These are phyloP conservation scores for Sungouiella thailandica DNA, from an alignment of 805 yeast species.

Conservation along the genomic window DNA sequence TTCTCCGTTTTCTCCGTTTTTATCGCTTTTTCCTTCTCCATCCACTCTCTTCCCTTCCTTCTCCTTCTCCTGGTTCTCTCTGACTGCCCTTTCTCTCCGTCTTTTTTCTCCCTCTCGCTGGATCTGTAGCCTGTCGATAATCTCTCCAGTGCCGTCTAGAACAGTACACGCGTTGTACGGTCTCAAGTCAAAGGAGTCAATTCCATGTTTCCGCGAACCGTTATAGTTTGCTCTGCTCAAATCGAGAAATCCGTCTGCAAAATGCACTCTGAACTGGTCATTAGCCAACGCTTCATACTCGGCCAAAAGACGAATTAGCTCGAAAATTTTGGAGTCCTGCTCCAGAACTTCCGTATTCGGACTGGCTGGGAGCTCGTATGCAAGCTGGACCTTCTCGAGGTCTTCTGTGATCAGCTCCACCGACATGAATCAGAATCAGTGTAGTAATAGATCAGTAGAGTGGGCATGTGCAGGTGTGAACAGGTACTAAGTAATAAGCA, in stretches of 20 bases:
- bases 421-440: no score
- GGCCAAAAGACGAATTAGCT: conserved; percentile 27
- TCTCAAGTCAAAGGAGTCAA: conserved; percentile 38
- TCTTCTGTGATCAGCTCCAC: not conserved
- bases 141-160: conserved; percentile 9
- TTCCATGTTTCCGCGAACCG: conserved; percentile 30
- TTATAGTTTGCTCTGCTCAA: conserved; percentile 45
- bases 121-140: conserved; percentile 8
- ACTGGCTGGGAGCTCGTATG: not conserved
- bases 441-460: no score
- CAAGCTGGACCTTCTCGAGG: not conserved
- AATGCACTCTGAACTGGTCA: conserved; percentile 15
- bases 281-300: conserved; percentile 26
- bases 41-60: not conserved
- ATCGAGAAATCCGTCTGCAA: conserved; percentile 33
- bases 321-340: conserved; percentile 1
- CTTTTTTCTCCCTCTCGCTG: conserved; percentile 1
- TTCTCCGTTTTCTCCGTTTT: not conserved
- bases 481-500: no score
- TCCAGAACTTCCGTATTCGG: not conserved
- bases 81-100: conserved; percentile 2
- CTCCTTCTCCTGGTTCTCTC: conserved; percentile 2
- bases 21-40: not conserved
- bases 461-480: no score
- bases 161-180: conserved; percentile 22